phyloP scores from a whole-genome alignment of 805 yeast genomes.

The Nakazawaea anatomiae region DNA sequence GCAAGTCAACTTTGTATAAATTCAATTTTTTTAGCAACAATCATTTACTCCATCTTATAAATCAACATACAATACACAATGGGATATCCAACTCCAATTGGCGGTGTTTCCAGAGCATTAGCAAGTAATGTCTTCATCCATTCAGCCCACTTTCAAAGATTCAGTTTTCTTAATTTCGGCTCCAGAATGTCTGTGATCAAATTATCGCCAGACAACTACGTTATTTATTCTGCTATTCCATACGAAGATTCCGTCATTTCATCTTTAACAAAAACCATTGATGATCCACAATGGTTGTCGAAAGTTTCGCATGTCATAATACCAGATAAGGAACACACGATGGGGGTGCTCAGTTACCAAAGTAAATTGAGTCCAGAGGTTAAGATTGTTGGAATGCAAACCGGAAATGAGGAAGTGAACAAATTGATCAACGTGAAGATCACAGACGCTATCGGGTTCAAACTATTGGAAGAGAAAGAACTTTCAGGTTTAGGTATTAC shows the following conservation, averaged over 20 bases:
- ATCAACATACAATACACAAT: conserved; percentile 14
- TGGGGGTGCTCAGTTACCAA: conserved; percentile 53
- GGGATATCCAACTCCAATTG: conserved; percentile 34
- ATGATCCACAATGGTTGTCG: conserved; percentile 25
- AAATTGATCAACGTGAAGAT: conserved; percentile 35
- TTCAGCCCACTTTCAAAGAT: conserved; percentile 28
- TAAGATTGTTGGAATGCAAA: conserved; percentile 50
- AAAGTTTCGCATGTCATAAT: conserved; percentile 46
- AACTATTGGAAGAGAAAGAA: conserved; percentile 21
- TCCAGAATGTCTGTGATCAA: conserved; percentile 33
- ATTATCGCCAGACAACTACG: conserved; percentile 21
- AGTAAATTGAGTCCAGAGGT: conserved; percentile 39
- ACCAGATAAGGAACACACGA: conserved; percentile 61
- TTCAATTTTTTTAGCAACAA: too few relatives aligned
- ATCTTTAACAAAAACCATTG: conserved; percentile 29
- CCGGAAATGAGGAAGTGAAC: conserved; percentile 28
- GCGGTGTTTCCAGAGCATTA: conserved; percentile 31
- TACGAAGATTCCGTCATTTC: conserved; percentile 38
- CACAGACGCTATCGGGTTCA: conserved; percentile 28
- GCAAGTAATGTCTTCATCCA: conserved; percentile 25
- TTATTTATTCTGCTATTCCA: conserved; percentile 58
- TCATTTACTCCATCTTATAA: neutral
- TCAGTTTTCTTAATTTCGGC: conserved; percentile 25
- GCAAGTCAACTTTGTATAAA: too few relatives aligned
- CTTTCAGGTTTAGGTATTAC: conserved; percentile 27